Evolutionary conservation across 805 yeast species (phyloP).

Genomic region (Naumovozyma baii): DNA sequence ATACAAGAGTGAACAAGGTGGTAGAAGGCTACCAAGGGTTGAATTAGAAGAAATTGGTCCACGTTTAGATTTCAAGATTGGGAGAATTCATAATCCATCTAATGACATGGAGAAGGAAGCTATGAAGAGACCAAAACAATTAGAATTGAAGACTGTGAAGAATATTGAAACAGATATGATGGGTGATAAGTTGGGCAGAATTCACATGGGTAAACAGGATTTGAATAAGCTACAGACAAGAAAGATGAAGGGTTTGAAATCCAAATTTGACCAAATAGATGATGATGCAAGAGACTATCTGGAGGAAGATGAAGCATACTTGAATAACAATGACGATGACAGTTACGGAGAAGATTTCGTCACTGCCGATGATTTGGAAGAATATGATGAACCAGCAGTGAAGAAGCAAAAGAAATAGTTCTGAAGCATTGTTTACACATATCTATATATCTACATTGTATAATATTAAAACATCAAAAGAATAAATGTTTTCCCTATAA

Average conservation of each 20-base stretch:
- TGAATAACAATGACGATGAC: conserved; percentile 18
- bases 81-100: conserved; percentile 72
- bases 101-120: conserved; percentile 92
- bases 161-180: conserved; percentile 75
- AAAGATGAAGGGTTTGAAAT: conserved; percentile 96
- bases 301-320: conserved; percentile 34
- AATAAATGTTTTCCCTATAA: no score
- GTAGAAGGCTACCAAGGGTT: conserved; percentile 72
- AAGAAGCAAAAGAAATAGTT: conserved; percentile 23
- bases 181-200: conserved; percentile 96
- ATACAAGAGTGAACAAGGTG: conserved; percentile 61
- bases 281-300: conserved; percentile 41
- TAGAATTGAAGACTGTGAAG: conserved; percentile 76
- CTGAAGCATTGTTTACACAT: not conserved
- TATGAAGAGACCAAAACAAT: conserved; percentile 63
- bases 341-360: conserved; percentile 29
- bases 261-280: conserved; percentile 66
- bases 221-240: conserved; percentile 83
- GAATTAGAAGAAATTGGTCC: conserved; percentile 95
- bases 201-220: conserved; percentile 95
- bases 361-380: conserved; percentile 29
- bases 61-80: conserved; percentile 83
- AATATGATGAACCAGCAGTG: conserved; percentile 21
- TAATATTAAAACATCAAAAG: no score
- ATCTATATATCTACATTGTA: not conserved